Conservation (phyloP, 2,329 filamentous ascomycete genomes). For the Amauroascus niger region DNA sequence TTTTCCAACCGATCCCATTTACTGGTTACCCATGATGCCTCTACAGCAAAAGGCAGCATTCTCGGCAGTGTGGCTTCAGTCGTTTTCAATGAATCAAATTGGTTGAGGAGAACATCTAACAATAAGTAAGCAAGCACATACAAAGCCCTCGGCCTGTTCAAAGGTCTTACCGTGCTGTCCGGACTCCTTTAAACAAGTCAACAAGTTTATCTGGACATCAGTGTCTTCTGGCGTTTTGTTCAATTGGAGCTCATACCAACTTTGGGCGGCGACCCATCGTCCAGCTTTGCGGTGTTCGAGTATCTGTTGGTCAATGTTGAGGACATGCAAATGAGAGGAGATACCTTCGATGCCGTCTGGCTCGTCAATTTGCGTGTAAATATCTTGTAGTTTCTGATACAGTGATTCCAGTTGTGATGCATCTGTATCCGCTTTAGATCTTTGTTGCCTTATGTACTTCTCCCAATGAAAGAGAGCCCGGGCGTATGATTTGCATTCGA, state of each 20-base stretch:
- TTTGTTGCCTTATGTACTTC: constrained; percentile 63
- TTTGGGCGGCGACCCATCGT: constrained; percentile 87
- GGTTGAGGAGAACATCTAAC: constrained; percentile 71
- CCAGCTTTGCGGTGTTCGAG: constrained; percentile 88
- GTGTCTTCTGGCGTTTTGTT: constrained; percentile 66
- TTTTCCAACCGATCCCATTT: constrained; percentile 67
- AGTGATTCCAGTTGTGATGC: constrained; percentile 50
- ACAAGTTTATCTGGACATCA: constrained; percentile 69
- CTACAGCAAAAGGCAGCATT: constrained; percentile 73
- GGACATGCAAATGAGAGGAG: constrained; percentile 69
- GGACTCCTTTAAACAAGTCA: constrained; percentile 87
- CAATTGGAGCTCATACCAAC: constrained; percentile 91
- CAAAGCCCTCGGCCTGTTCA: not conserved
- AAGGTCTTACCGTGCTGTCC: constrained; percentile 67
- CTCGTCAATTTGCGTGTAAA: constrained; percentile 96
- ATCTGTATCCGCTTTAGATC: constrained; percentile 40
- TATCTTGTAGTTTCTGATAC: constrained; percentile 73
- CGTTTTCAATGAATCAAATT: constrained; percentile 64
- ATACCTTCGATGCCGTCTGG: constrained; percentile 94
- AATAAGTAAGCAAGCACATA: not conserved
- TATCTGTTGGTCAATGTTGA: constrained; percentile 91
- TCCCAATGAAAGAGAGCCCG: constrained; percentile 91
- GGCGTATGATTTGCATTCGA: constrained; percentile 90
- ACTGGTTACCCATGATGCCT: constrained; percentile 83
- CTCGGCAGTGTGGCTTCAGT: constrained; percentile 46